Evolutionary conservation across 1,284 basidiomycete species (phyloP).

Genomic region (Neotropicomus parvogracilis): DNA sequence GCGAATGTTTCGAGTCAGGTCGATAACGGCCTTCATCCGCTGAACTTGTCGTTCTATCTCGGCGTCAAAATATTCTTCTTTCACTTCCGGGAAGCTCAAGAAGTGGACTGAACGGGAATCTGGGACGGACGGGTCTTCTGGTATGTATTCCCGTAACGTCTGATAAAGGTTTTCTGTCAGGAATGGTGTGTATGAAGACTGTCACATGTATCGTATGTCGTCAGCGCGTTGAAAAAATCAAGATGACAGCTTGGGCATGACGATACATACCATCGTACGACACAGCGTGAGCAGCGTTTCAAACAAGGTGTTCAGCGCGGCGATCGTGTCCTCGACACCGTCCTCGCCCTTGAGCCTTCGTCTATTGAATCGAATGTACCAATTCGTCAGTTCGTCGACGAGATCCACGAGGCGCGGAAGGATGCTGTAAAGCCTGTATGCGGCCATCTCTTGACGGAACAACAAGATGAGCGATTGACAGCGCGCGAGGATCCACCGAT

Average conservation of each 20-base stretch:
- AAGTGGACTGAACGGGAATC: conserved; percentile 96
- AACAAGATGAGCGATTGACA: conserved; percentile 95
- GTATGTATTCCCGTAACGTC: conserved; percentile 81
- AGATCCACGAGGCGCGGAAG: conserved; percentile 91
- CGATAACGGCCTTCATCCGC: conserved; percentile 94
- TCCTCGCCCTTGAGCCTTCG: conserved; percentile 94
- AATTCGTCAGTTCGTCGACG: conserved; percentile 96
- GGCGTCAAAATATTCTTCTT: conserved; percentile 94
- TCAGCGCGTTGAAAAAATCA: conserved; percentile 9
- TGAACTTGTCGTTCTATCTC: conserved; percentile 94
- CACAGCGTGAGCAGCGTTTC: conserved; percentile 94
- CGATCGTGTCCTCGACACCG: conserved; percentile 82
- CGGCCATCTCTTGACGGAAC: conserved; percentile 93
- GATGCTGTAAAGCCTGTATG: conserved; percentile 97
- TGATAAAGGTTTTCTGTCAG: conserved; percentile 97
- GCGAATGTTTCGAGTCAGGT: conserved; percentile 86
- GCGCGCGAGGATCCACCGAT: conserved; percentile 95
- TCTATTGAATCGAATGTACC: conserved; percentile 99
- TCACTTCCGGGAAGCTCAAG: conserved; percentile 89
- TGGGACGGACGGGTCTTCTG: conserved; percentile 62
- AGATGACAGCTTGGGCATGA: neutral
- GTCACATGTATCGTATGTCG: conserved; percentile 12
- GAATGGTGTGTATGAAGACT: conserved; percentile 99
- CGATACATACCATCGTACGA: conserved; percentile 77
- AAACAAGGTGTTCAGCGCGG: conserved; percentile 94